These are phyloP conservation scores for Aphanomyces invadans DNA, from an alignment of 352 stramenopile species.

Conservation along the genomic window DNA sequence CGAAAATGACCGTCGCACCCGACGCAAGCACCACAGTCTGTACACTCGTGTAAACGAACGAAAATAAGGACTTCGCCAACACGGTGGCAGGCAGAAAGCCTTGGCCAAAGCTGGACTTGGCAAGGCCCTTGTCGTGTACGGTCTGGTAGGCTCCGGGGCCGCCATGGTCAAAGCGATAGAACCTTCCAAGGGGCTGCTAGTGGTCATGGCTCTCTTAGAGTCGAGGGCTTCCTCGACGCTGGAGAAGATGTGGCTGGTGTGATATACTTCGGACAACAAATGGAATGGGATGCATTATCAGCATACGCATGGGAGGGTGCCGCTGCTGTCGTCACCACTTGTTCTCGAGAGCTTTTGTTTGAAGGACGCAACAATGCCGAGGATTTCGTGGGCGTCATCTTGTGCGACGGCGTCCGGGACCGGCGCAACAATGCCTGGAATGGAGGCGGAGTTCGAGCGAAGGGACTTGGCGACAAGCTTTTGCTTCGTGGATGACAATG, in stretches of 20 bases:
- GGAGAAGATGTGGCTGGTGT: no score
- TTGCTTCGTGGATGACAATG: background rate
- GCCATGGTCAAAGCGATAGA: background rate
- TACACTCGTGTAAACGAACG: slow-evolving; percentile 34
- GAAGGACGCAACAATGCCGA: background rate
- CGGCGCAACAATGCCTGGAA: background rate
- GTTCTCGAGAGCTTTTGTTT: no score
- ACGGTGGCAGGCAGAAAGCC: slow-evolving; percentile 46
- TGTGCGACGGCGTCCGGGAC: background rate
- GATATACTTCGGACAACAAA: no score
- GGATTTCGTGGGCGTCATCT: background rate
- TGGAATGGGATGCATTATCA: no score
- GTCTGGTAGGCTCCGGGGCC: background rate
- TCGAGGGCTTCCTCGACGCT: no score
- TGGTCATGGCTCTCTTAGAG: background rate
- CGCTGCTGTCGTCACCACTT: no score
- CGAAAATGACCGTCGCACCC: background rate
- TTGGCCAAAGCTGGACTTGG: slow-evolving; percentile 45
- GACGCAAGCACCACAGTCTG: background rate
- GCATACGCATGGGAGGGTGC: no score
- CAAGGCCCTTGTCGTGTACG: no score
- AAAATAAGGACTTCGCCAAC: slow-evolving; percentile 46
- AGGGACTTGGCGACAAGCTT: background rate
- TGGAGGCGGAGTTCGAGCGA: background rate
- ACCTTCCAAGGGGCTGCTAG: background rate